Evolutionary conservation across 2,329 filamentous ascomycete genomes (phyloP), one percentile per base, ranked within the genome.

Genomic region (Fusarium palustre): DNA sequence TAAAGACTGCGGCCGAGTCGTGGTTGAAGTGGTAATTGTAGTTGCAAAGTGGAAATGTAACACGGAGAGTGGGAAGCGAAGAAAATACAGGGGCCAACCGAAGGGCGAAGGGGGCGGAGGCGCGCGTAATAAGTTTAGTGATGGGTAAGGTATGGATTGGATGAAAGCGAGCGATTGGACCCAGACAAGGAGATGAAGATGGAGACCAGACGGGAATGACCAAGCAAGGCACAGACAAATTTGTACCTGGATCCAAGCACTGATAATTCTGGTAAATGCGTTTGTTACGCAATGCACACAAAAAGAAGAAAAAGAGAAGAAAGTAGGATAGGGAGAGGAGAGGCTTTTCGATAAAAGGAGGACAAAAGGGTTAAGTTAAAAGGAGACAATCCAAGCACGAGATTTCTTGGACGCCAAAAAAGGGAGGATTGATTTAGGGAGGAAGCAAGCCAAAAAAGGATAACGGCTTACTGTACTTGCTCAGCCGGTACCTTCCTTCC

Each of bases 1-100:
- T 36, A 46, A 55, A 31, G 52, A 34, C n/a, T 46, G 49, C 42
- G 46, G 60, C 53, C 60, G 56, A 60, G 59, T 66, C 53, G 33
- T 57, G 59, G 47, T 38, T 16, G 60, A 55, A 47, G 43, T 61
- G 28, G 31, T 59, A 43, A 43, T 66, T 66, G 60, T 47, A 67
- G 67, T 66, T 68, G 67, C 49, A 56, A 41, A 66, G 64, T 69
- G 56, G 68, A 63, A 70, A 70, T 52, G 68, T 38, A 69, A 55
- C 41, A 66, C 64, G 64, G 53, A 58, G 64, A 66, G 50, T 50
- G 48, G 60, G 68, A 69, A 71, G 68, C 68, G 64, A 71, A 69
- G 63, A 66, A 66, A 70, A 70, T 68, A 68, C 67, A 69, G 67
- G 68, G 68, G 68, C 64, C 67, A 49, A 47, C 46, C 52, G 41